Evolutionary conservation across 805 yeast species (phyloP).

Genomic region (Wickerhamiella azyma): DNA sequence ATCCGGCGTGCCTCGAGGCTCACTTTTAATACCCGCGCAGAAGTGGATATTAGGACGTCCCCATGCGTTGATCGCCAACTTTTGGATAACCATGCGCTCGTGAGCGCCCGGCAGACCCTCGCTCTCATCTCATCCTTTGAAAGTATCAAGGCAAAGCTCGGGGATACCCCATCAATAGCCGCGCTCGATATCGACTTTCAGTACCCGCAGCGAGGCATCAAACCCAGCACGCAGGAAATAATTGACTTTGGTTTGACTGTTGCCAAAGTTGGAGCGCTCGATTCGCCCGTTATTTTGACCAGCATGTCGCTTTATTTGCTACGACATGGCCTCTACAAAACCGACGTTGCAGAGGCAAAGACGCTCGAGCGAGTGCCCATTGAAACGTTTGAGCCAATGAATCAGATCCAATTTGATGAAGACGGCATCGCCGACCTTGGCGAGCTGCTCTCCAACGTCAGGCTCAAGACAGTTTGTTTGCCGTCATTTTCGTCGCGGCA

Average conservation of each 20-base stretch:
- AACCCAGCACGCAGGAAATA: neutral
- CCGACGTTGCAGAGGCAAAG: constrained; percentile 6
- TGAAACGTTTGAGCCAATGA: neutral
- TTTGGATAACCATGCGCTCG: constrained; percentile 2
- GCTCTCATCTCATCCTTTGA: neutral
- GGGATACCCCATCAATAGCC: neutral
- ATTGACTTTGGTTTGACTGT: neutral
- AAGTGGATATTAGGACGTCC: constrained; percentile 3
- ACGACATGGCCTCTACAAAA: constrained; percentile 5
- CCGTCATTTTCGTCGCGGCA: constrained; percentile 6
- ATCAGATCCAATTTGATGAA: neutral
- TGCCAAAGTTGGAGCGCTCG: neutral
- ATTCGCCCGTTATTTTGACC: neutral
- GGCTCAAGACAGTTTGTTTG: neutral
- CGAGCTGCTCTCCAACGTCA: neutral
- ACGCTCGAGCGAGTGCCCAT: neutral
- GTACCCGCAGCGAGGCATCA: constrained; percentile 3
- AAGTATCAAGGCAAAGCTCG: neutral
- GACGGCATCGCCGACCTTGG: neutral
- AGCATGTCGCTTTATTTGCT: neutral
- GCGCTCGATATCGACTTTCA: neutral
- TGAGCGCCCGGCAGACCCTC: neutral
- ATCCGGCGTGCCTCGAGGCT: constrained; percentile 6
- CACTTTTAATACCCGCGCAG: constrained; percentile 6
- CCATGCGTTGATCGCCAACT: constrained; percentile 6